phyloP scores from a whole-genome alignment of 345 rosid genomes.

The Aquilaria sinensis region DNA sequence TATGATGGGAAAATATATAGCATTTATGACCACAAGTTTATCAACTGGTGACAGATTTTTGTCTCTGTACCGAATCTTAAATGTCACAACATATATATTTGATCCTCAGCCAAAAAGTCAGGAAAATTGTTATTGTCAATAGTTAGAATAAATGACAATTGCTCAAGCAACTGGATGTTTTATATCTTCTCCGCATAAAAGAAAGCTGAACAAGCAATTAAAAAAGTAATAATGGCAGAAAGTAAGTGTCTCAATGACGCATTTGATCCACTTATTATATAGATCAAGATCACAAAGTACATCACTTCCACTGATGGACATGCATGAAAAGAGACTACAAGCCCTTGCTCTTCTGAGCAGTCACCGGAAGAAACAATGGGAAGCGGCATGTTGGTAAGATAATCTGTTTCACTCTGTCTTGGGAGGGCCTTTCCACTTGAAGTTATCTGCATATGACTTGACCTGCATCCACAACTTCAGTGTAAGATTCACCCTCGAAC shows the following conservation, averaged over 20 bases:
- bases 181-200: too few species aligned
- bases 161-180: too few species aligned
- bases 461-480: conserved; percentile 27
- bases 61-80: too few species aligned
- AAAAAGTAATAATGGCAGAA: too few species aligned
- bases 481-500: not conserved
- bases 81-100: too few species aligned
- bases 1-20: too few species aligned
- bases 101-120: too few species aligned
- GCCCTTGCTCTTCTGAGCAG: conserved; percentile 2
- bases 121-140: too few species aligned
- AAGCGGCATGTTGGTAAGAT: not conserved
- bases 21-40: too few species aligned
- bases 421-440: conserved; percentile 80
- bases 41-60: too few species aligned
- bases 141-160: too few species aligned
- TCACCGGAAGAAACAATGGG: not conserved
- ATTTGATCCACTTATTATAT: conserved; percentile 3
- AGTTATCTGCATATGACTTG: conserved; percentile 82
- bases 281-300: not conserved
- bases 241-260: not conserved
- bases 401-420: conserved; percentile 34
- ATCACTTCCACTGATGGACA: conserved; percentile 7
- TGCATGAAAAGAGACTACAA: conserved; percentile 14
- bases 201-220: too few species aligned